Percentiles rank a stretch among this genome's conserved stretches.
phyloP scores from a whole-genome alignment of 345 rosid genomes.

The Brassica cretica region DNA sequence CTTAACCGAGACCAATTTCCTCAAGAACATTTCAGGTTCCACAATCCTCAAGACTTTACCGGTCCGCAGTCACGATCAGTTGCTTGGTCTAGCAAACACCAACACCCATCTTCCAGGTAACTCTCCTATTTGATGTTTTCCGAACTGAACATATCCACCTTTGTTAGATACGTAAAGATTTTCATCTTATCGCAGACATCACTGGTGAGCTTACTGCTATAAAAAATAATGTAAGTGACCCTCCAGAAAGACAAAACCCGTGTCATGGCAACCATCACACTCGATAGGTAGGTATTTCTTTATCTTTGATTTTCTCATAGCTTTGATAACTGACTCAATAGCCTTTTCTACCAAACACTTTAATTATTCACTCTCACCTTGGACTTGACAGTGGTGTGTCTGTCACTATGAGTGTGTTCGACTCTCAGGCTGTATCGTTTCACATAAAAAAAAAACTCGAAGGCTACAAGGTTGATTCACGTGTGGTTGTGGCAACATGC shows the following conservation, averaged over 20 bases:
- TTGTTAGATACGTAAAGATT: not conserved
- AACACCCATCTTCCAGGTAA: too few species aligned
- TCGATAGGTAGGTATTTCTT: not conserved
- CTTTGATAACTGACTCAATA: not conserved
- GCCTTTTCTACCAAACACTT: not conserved
- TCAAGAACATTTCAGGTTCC: not conserved
- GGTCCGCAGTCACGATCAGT: not conserved
- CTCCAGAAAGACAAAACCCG: not conserved
- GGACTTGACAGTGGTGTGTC: not conserved
- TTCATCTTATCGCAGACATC: not conserved
- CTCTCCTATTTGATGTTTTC: not conserved
- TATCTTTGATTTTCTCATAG: not conserved
- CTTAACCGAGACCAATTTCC: not conserved
- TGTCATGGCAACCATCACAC: not conserved
- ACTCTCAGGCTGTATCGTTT: not conserved
- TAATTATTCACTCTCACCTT: not conserved
- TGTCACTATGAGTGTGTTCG: not conserved
- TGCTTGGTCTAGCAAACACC: too few species aligned
- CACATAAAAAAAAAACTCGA: not conserved
- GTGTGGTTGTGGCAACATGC: not conserved
- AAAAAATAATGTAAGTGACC: not conserved
- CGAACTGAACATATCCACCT: not conserved
- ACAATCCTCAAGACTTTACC: too few species aligned
- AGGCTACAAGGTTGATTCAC: not conserved
- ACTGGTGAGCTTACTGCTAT: not conserved